Evolutionary conservation across 1,139 yeast species (phyloP).

Genomic region (Yamadazyma friedrichii): DNA sequence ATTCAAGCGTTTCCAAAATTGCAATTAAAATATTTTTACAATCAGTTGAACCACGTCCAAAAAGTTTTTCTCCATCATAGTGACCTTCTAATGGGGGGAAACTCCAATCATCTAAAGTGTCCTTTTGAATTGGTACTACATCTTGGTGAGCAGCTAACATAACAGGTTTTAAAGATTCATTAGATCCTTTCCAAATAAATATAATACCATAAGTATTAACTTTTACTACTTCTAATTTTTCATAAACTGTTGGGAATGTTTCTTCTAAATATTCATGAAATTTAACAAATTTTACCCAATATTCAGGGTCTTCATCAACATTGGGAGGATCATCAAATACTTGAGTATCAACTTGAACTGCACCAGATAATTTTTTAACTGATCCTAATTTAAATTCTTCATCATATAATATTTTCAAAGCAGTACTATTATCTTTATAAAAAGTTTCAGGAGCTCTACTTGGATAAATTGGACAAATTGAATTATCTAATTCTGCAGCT

Average conservation of each 20-base stretch:
- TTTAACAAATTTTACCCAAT: slow-evolving; percentile 44
- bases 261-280: slow-evolving; percentile 55
- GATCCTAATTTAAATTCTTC: slow-evolving; percentile 34
- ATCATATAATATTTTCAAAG: slow-evolving; percentile 29
- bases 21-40: slow-evolving; percentile 42
- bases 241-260: slow-evolving; percentile 60
- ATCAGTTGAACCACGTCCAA: slow-evolving; percentile 44
- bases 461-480: slow-evolving; percentile 24
- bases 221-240: slow-evolving; percentile 46
- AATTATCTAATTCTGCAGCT: background rate
- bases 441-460: slow-evolving; percentile 31
- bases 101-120: slow-evolving; percentile 58
- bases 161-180: slow-evolving; percentile 55
- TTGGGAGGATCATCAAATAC: slow-evolving; percentile 45
- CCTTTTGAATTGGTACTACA: slow-evolving; percentile 75
- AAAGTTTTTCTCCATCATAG: slow-evolving; percentile 53
- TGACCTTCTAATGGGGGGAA: slow-evolving; percentile 70
- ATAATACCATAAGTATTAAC: slow-evolving; percentile 70
- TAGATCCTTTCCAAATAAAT: slow-evolving; percentile 63
- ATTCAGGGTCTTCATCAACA: slow-evolving; percentile 35
- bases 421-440: slow-evolving; percentile 35
- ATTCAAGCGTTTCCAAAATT: slow-evolving; percentile 39
- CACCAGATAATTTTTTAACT: slow-evolving; percentile 36
- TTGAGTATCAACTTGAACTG: slow-evolving; percentile 46
- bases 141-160: slow-evolving; percentile 79